Percentiles rank a stretch among this genome's conserved stretches.
These are phyloP conservation scores for Purpureocillium lavendulum DNA, from an alignment of 2,329 filamentous ascomycete genomes.

Conservation along the genomic window DNA sequence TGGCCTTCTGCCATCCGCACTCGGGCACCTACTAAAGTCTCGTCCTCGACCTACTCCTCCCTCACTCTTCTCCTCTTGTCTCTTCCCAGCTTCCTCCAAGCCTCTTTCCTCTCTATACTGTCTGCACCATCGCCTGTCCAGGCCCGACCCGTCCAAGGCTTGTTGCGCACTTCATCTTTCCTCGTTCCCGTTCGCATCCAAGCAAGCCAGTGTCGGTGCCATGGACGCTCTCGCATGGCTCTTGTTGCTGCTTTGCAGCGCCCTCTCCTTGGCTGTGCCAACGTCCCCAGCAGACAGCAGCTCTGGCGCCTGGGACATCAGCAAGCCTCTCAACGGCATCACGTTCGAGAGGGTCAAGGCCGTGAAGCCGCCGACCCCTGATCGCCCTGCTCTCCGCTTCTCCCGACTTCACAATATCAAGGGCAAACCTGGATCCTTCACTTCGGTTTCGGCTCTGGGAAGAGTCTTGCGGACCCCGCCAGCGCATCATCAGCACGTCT, in stretches of 20 bases:
- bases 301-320: slow-evolving; percentile 20
- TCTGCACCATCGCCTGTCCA: too few relatives aligned
- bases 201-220: too few relatives aligned
- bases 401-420: slow-evolving; percentile 25
- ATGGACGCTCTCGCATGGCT: not conserved
- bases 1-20: too few relatives aligned
- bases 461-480: slow-evolving; percentile 11
- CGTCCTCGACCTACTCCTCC: too few relatives aligned
- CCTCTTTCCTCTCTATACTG: too few relatives aligned
- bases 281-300: not conserved
- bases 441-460: slow-evolving; percentile 20
- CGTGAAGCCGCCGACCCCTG: slow-evolving; percentile 14
- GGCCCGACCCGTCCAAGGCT: too few relatives aligned
- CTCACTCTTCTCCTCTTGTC: too few relatives aligned
- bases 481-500: slow-evolving; percentile 11
- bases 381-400: slow-evolving; percentile 18
- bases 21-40: too few relatives aligned
- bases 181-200: too few relatives aligned
- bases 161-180: too few relatives aligned
- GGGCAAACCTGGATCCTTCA: slow-evolving; percentile 11
- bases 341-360: slow-evolving; percentile 25
- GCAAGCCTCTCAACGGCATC: slow-evolving; percentile 27
- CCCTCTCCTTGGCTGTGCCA: slow-evolving; percentile 2
- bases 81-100: too few relatives aligned
- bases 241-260: slow-evolving; percentile 6